phyloP scores from a whole-genome alignment of 2,329 filamentous ascomycete species.

The Davidsoniella virescens region DNA sequence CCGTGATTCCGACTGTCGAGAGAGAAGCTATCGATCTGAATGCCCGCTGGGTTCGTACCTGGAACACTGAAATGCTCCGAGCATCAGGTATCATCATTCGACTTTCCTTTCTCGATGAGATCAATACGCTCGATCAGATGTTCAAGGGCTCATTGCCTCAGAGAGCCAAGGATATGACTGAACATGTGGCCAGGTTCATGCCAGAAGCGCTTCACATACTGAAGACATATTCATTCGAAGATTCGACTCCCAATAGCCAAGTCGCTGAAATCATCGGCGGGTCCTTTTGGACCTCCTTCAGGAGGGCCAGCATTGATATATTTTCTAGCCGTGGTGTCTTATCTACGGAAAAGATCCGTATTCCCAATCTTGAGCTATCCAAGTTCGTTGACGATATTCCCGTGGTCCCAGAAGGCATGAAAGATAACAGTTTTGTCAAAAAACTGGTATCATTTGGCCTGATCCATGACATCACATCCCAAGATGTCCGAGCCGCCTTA shows the following conservation, averaged over 20 bases:
- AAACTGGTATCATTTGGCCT: slow-evolving; percentile 73
- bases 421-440: slow-evolving; percentile 56
- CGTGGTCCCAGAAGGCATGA: slow-evolving; percentile 62
- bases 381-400: slow-evolving; percentile 80
- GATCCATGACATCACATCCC: slow-evolving; percentile 71
- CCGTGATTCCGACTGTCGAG: slow-evolving; percentile 92
- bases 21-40: slow-evolving; percentile 94
- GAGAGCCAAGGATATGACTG: slow-evolving; percentile 39
- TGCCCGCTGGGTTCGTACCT: slow-evolving; percentile 81
- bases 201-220: slow-evolving; percentile 69
- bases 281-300: slow-evolving; percentile 87
- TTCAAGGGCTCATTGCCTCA: slow-evolving; percentile 31
- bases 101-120: slow-evolving; percentile 75
- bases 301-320: slow-evolving; percentile 67
- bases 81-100: slow-evolving; percentile 81
- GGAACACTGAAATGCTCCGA: slow-evolving; percentile 88
- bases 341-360: slow-evolving; percentile 65
- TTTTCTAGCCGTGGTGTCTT: slow-evolving; percentile 79
- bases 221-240: slow-evolving; percentile 73
- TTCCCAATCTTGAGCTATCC: slow-evolving; percentile 48
- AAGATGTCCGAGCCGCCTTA: slow-evolving; percentile 71
- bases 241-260: slow-evolving; percentile 74
- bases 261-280: slow-evolving; percentile 83
- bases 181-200: slow-evolving; percentile 50
- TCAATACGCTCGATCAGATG: slow-evolving; percentile 55